These are phyloP conservation scores for Byssoonygena ceratinophila DNA, from an alignment of 2,329 filamentous ascomycete species.

Conservation along the genomic window DNA sequence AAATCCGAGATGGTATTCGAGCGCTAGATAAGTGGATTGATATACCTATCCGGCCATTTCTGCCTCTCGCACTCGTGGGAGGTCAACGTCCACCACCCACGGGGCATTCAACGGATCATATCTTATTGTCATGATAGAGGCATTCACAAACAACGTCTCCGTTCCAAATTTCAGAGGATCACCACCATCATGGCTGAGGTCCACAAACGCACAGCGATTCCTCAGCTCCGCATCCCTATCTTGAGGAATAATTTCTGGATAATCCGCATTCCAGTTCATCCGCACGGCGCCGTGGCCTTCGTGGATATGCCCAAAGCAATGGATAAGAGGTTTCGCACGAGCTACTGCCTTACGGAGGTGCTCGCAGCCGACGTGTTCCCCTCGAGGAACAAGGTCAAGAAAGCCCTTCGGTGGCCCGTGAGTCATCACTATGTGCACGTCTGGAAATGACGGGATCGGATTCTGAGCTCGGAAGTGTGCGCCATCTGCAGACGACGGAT, in stretches of 20 bases:
- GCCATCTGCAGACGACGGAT: slow-evolving; percentile 37
- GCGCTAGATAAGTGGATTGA: no score
- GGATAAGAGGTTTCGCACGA: slow-evolving; percentile 25
- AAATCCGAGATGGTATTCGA: no score
- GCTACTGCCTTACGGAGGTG: slow-evolving; percentile 25
- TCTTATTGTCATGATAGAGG: slow-evolving; percentile 41
- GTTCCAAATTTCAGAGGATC: slow-evolving; percentile 28
- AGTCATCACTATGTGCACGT: slow-evolving; percentile 43
- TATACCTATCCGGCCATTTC: neutral
- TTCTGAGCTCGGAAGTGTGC: slow-evolving; percentile 37
- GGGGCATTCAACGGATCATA: slow-evolving; percentile 39
- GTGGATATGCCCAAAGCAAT: slow-evolving; percentile 38
- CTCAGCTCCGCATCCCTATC: slow-evolving; percentile 7
- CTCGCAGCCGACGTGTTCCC: slow-evolving; percentile 26
- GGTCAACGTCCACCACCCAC: slow-evolving; percentile 45
- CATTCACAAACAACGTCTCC: slow-evolving; percentile 53
- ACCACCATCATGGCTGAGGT: slow-evolving; percentile 25
- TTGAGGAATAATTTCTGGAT: slow-evolving; percentile 8
- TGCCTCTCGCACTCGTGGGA: slow-evolving; percentile 22
- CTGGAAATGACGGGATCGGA: slow-evolving; percentile 14
- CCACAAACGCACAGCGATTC: slow-evolving; percentile 6
- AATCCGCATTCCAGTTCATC: slow-evolving; percentile 3
- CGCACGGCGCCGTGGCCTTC: slow-evolving; percentile 37
- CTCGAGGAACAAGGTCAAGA: slow-evolving; percentile 34
- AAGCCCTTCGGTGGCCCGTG: slow-evolving; percentile 47